Base-by-base conservation (phyloP, 2,329 filamentous ascomycete genomes). In the Ceratocystis smalleyi region DNA sequence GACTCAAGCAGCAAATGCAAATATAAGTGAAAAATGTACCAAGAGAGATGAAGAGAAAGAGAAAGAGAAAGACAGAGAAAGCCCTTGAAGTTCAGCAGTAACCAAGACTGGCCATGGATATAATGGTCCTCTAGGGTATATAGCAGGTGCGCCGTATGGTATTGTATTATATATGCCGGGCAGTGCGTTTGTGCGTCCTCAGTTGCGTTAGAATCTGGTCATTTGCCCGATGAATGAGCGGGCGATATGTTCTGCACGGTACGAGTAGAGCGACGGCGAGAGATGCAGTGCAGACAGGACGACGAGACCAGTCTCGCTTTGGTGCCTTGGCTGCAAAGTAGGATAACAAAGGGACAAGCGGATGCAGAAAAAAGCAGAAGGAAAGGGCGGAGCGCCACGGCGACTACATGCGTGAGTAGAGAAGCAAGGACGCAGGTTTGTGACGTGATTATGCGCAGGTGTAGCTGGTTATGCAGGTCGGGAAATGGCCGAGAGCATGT, bases 221-320 rank as follows among this genome's bases (percentile, higher is more conserved):
- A 35, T 57, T 57, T 19, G 54, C 17, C 54, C 12, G 54, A n/a
- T 15, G 27, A n/a, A 30, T 10, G 3, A 54, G 49, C 8, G 17
- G 19, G 5, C 19, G n/a, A 22, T 22, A 15, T 2, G 6, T n/a
- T 8, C 17, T 57, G 30, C 27, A 19, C 15, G 54, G 54, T 57
- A 30, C 30, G 27, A 57, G 27, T 24, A 35, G 54, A 15, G 24
- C 54, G 54, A 57, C 27, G 3, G 12, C 17, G 54, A 19, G 22
- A 55, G 51, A 55, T 30, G 27, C 51, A 57, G 15, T 30, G 27
- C 51, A 57, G 15, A 24, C 15, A 27, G 32, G 32, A n/a, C 30
- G 30, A 57, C 54, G 54, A 57, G 54, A 57, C 54, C 54, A 35
- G 54, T 57, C 54, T 57, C 54, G 54, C 15, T 57, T 32, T 12